Conservation (phyloP, 352 stramenopile genomes). For the Globisporangium nodosum region DNA sequence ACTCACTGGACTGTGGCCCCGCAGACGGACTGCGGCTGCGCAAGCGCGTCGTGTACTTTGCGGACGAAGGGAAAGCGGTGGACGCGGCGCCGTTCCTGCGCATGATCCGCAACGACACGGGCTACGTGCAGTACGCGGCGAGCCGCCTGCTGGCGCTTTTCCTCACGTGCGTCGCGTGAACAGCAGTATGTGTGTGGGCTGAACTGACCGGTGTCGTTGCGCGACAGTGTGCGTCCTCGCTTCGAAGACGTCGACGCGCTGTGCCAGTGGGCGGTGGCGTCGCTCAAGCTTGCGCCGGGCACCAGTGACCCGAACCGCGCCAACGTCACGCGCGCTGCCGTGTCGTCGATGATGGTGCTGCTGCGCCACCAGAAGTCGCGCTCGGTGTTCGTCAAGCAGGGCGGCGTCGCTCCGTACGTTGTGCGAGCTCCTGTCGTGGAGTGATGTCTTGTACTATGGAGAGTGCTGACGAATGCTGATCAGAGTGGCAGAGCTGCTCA, state of each 20-base stretch:
- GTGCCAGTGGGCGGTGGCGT: slow-evolving; percentile 72
- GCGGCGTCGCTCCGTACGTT: slow-evolving; percentile 86
- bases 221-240: slow-evolving; percentile 57
- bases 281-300: slow-evolving; percentile 59
- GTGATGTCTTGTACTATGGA: background rate
- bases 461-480: slow-evolving; percentile 2
- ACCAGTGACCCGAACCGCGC: slow-evolving; percentile 60
- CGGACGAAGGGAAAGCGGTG: slow-evolving; percentile 63
- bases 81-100: slow-evolving; percentile 77
- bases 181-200: no score
- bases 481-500: slow-evolving; percentile 61
- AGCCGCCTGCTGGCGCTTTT: slow-evolving; percentile 80
- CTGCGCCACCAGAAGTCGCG: slow-evolving; percentile 86
- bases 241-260: slow-evolving; percentile 77
- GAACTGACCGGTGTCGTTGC: background rate
- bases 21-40: slow-evolving; percentile 67
- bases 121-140: slow-evolving; percentile 81
- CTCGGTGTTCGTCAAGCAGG: slow-evolving; percentile 87
- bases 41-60: slow-evolving; percentile 76
- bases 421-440: background rate
- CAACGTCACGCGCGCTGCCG: slow-evolving; percentile 78
- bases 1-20: background rate
- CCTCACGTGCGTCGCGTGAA: slow-evolving; percentile 43
- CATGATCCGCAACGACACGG: slow-evolving; percentile 81
- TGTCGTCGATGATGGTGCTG: slow-evolving; percentile 91